Conservation (phyloP, 768 basidiomycete species). For the Glaciozyma martinii region DNA sequence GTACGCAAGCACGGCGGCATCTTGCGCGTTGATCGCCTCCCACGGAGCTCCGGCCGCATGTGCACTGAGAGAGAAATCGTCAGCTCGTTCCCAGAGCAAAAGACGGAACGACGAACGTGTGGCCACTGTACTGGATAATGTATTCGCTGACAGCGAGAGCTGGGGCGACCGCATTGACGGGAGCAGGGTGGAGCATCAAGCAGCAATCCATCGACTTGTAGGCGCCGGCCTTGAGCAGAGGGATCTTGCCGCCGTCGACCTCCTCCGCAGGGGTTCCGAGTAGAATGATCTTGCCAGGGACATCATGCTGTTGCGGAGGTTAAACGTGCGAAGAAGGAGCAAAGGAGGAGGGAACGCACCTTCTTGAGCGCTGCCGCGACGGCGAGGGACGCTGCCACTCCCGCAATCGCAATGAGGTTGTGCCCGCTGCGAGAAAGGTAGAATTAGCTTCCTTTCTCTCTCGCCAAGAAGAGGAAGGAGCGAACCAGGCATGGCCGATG, state of each 20-base stretch:
- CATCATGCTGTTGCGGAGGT: slow-evolving; percentile 21
- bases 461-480: neutral
- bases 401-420: slow-evolving; percentile 20
- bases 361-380: slow-evolving; percentile 4
- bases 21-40: slow-evolving; percentile 78
- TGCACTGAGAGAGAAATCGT: slow-evolving; percentile 52
- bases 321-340: slow-evolving; percentile 3
- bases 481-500: slow-evolving; percentile 47
- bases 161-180: slow-evolving; percentile 53
- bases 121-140: slow-evolving; percentile 12
- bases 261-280: slow-evolving; percentile 30
- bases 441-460: neutral
- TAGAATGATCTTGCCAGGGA: slow-evolving; percentile 28
- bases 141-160: slow-evolving; percentile 50
- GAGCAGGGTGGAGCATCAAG: slow-evolving; percentile 70
- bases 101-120: slow-evolving; percentile 5
- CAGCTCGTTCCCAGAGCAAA: neutral
- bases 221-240: slow-evolving; percentile 59
- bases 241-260: slow-evolving; percentile 59
- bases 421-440: neutral
- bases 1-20: slow-evolving; percentile 80
- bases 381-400: slow-evolving; percentile 16
- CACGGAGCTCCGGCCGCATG: slow-evolving; percentile 66
- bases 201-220: slow-evolving; percentile 64
- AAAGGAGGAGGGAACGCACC: slow-evolving; percentile 32